These are phyloP conservation scores for Macrolepiota albuminosa DNA, from an alignment of 768 basidiomycete species.

Conservation along the genomic window DNA sequence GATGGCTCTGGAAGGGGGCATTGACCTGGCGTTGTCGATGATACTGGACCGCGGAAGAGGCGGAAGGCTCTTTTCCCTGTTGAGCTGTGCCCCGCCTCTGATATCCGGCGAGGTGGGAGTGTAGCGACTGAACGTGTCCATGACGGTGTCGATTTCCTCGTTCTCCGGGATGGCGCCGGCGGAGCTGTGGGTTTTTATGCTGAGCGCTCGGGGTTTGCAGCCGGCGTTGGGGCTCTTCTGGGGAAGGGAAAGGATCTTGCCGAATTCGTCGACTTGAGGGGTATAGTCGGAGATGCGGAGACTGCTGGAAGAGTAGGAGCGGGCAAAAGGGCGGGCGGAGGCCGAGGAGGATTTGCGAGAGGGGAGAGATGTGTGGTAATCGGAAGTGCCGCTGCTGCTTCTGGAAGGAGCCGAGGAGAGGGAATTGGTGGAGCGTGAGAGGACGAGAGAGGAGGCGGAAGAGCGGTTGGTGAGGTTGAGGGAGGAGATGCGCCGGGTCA, in stretches of 20 bases:
- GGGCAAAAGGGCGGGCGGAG: background rate
- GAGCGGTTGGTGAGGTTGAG: constrained; percentile 46
- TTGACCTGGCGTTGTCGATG: too few species aligned
- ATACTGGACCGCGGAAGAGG: background rate
- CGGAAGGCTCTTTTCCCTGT: constrained; percentile 3
- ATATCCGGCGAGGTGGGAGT: background rate
- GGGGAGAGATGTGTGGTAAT: constrained; percentile 16
- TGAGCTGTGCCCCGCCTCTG: background rate
- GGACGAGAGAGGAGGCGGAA: constrained; percentile 39
- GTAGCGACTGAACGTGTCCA: background rate
- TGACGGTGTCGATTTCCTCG: background rate
- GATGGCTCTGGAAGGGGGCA: background rate
- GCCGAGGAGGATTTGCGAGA: background rate
- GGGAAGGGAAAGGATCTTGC: background rate
- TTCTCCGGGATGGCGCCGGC: background rate
- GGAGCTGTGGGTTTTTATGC: background rate
- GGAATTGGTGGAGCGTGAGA: constrained; percentile 14
- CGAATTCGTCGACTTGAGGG: background rate
- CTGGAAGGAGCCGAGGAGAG: constrained; percentile 18
- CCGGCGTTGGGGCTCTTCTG: background rate
- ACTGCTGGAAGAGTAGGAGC: background rate
- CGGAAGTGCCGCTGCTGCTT: constrained; percentile 25
- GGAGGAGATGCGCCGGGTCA: constrained; percentile 57
- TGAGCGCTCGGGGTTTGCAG: background rate
- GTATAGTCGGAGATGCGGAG: background rate